Base-by-base conservation (phyloP, 2,329 filamentous ascomycete species). In the Colletotrichum destructivum region DNA sequence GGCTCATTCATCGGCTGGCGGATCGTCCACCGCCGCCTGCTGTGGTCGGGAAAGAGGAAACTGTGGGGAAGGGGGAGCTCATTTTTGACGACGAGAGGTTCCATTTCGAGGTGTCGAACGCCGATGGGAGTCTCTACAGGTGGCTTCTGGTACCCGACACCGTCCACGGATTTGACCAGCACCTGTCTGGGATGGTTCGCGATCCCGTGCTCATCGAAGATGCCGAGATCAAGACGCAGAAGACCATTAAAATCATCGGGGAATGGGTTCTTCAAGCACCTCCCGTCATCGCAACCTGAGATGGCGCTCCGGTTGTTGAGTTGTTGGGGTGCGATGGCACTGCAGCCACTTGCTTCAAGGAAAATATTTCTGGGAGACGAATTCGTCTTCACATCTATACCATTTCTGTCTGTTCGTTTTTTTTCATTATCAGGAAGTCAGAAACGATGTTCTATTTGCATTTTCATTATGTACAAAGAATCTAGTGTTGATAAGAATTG, bases 1-100 rank as follows among this genome's bases (percentile, higher is more conserved):
- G 79, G 38, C 76, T 84, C 76, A 81, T 81, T 26, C 80, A 77
- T 66, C 77, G 75, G 57, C 69, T 84, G 4, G 80, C 80, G 6
- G 81, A 80, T 1, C 75, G 78, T 31, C 72, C 76, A 12, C 75
- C 77, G n/a, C 77, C 80, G 46, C 23, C 75, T 6, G 77, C 78
- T 12, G 75, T 69, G 31, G 76, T 81, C 7, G 81, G 81, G 12
- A 74, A 78, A 62, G 73, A 75, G 60, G 77, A 76, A 47, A 38
- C 51, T 1, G 73, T 51, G 1, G 75, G 72, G 4, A 57, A 74
- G 42, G 76, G 76, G 1, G 73, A 76, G 60, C 46, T 77, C 51
- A 73, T 78, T 3, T 65, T 75, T 2, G 74, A 76, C 23, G 79
- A 81, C 62, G 78, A 80, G 63, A 71, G 75, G 60, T 81, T 77